phyloP scores from a whole-genome alignment of 345 rosid genomes.

The Litchi chinensis region DNA sequence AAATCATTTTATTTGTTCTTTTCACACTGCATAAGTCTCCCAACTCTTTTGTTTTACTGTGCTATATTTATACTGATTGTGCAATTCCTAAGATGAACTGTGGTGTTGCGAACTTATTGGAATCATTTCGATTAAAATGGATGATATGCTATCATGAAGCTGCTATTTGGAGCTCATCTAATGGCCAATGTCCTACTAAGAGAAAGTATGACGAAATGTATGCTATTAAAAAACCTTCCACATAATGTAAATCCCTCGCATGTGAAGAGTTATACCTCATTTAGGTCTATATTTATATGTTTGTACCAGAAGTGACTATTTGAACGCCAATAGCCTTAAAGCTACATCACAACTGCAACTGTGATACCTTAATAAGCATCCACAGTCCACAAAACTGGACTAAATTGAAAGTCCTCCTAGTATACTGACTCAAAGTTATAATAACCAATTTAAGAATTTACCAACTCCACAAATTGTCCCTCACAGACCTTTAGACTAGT shows the following conservation, averaged over 20 bases:
- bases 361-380: not conserved
- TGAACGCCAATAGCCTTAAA: not conserved
- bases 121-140: no score
- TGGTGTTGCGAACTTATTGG: no score
- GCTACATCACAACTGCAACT: slow-evolving; percentile 5
- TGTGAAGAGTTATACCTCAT: not conserved
- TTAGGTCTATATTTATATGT: not conserved
- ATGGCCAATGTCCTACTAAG: no score
- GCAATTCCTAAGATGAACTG: no score
- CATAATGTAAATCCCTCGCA: not conserved
- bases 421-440: slow-evolving; percentile 2
- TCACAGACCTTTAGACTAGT: not conserved
- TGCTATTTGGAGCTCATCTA: no score
- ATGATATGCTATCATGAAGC: no score
- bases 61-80: not conserved
- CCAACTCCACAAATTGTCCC: not conserved
- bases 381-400: not conserved
- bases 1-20: not conserved
- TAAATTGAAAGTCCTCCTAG: not conserved
- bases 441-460: not conserved
- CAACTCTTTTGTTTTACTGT: not conserved
- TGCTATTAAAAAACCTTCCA: not conserved
- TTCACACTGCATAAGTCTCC: not conserved
- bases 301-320: not conserved
- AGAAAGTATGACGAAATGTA: not conserved